These are phyloP conservation scores for Sclerospora graminicola DNA, from an alignment of 352 stramenopile species.

Conservation along the genomic window DNA sequence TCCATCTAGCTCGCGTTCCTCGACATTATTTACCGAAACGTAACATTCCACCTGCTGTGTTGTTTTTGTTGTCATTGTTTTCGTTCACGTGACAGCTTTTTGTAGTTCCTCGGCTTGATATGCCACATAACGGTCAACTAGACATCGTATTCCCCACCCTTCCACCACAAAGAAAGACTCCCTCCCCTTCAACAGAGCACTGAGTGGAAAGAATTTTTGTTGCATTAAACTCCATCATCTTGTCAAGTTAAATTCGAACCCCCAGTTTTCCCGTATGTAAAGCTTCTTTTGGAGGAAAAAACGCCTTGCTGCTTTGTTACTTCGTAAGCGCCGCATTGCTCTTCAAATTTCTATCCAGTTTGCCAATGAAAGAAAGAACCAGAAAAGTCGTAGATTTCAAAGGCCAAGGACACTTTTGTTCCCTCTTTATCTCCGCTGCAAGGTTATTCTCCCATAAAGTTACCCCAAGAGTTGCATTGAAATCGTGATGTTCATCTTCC, in stretches of 20 bases:
- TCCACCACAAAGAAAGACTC: slow-evolving; percentile 36
- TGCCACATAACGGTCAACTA: slow-evolving; percentile 1
- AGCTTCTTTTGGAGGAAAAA: slow-evolving; percentile 9
- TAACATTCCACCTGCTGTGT: slow-evolving; percentile 37
- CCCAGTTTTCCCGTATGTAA: slow-evolving; percentile 3
- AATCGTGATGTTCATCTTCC: slow-evolving; percentile 1
- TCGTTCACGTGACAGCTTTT: too few species aligned
- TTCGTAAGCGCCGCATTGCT: not conserved
- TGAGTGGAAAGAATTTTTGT: slow-evolving; percentile 10
- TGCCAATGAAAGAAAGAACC: slow-evolving; percentile 19
- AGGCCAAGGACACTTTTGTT: slow-evolving; percentile 10
- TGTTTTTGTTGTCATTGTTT: slow-evolving; percentile 4
- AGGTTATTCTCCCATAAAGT: slow-evolving; percentile 20
- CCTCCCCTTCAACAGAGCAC: slow-evolving; percentile 13
- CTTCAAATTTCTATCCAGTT: slow-evolving; percentile 16
- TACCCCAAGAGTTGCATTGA: slow-evolving; percentile 24
- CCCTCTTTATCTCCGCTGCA: slow-evolving; percentile 10
- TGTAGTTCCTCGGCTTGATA: not conserved
- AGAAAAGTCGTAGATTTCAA: slow-evolving; percentile 27
- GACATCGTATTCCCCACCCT: slow-evolving; percentile 52
- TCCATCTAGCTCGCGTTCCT: slow-evolving; percentile 55
- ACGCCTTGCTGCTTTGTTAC: slow-evolving; percentile 14
- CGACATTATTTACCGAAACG: slow-evolving; percentile 61
- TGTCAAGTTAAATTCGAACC: slow-evolving; percentile 17
- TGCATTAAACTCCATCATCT: slow-evolving; percentile 19